Evolutionary conservation across 352 stramenopile species (phyloP).

Genomic region (Phytophthora meadii): DNA sequence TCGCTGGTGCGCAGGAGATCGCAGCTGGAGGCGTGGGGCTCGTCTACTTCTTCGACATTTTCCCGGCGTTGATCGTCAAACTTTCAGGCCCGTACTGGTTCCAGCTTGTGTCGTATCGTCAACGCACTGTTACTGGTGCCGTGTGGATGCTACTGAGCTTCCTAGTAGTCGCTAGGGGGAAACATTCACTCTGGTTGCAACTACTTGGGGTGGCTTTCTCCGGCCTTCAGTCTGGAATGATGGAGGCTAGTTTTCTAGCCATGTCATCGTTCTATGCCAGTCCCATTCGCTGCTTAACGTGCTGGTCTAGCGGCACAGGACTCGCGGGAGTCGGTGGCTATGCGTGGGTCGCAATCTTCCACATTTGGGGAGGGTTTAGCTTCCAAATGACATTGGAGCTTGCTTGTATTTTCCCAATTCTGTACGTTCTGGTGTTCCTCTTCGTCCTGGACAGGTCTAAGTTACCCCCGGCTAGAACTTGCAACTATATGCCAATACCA

Average conservation of each 20-base stretch:
- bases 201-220: conserved; percentile 91
- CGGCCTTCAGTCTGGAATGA: conserved; percentile 87
- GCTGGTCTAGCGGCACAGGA: conserved; percentile 93
- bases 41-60: conserved; percentile 94
- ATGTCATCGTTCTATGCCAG: conserved; percentile 88
- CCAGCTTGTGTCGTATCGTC: conserved; percentile 90
- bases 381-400: conserved; percentile 71
- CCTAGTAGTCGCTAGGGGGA: conserved; percentile 69
- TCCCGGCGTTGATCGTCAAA: conserved; percentile 91
- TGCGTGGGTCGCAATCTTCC: conserved; percentile 84
- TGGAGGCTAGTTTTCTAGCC: conserved; percentile 90
- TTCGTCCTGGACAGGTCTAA: conserved; percentile 64
- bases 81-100: conserved; percentile 95
- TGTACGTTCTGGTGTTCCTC: conserved; percentile 74
- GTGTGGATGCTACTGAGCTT: conserved; percentile 88
- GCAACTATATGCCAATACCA: conserved; percentile 51
- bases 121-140: conserved; percentile 73
- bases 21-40: conserved; percentile 88
- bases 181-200: conserved; percentile 70
- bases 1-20: conserved; percentile 94
- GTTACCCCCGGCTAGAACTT: conserved; percentile 42
- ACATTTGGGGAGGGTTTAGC: conserved; percentile 68
- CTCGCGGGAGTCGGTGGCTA: conserved; percentile 93
- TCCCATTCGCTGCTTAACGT: conserved; percentile 79
- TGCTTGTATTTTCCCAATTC: conserved; percentile 62